Conservation (phyloP, 2,329 filamentous ascomycete species). For the Plectosphaerella plurivora region DNA sequence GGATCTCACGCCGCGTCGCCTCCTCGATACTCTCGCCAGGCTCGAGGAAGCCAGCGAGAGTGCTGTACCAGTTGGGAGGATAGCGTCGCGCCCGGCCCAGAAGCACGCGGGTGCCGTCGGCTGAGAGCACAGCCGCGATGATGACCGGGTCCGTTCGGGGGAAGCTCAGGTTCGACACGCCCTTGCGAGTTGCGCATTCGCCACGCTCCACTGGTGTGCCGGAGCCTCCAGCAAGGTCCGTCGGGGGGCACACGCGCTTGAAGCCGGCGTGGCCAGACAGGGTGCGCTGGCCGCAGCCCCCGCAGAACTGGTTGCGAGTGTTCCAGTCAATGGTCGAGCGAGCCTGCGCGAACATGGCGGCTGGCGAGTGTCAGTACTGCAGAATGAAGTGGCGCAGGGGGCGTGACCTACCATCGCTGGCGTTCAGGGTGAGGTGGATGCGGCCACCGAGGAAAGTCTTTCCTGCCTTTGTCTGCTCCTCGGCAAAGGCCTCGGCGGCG, state of each 20-base stretch:
- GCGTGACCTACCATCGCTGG: slow-evolving; percentile 20
- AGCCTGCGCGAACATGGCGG: slow-evolving; percentile 85
- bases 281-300: slow-evolving; percentile 78
- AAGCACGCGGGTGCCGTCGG: slow-evolving; percentile 71
- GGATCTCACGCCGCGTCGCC: slow-evolving; percentile 76
- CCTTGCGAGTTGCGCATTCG: slow-evolving; percentile 75
- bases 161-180: slow-evolving; percentile 87
- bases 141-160: slow-evolving; percentile 91
- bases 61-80: slow-evolving; percentile 82
- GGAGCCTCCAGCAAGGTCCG: slow-evolving; percentile 48
- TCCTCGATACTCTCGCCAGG: slow-evolving; percentile 83
- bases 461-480: slow-evolving; percentile 46
- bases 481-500: slow-evolving; percentile 47
- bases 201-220: slow-evolving; percentile 48
- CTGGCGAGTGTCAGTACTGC: slow-evolving; percentile 37
- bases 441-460: slow-evolving; percentile 64
- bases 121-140: slow-evolving; percentile 87
- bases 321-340: slow-evolving; percentile 94
- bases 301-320: slow-evolving; percentile 85
- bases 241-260: slow-evolving; percentile 74
- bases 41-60: slow-evolving; percentile 82
- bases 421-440: slow-evolving; percentile 54
- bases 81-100: slow-evolving; percentile 83
- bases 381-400: neutral
- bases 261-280: slow-evolving; percentile 74